Percentiles rank a stretch among this genome's conserved stretches.
Conservation (phyloP, 2,329 filamentous ascomycete genomes). For the Ophiostoma piceae region DNA sequence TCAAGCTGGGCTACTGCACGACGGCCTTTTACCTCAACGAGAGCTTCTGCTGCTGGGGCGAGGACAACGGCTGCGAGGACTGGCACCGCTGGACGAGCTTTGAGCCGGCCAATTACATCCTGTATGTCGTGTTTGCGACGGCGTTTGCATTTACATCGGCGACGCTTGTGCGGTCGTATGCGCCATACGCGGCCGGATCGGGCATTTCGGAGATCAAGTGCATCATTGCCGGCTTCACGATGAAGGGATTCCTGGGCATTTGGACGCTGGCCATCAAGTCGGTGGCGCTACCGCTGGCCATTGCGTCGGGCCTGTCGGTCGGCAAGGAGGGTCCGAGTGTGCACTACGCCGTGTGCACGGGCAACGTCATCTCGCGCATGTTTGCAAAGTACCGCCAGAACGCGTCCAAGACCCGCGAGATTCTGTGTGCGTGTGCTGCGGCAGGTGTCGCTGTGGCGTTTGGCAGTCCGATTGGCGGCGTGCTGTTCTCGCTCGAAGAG, state of each 20-base stretch:
- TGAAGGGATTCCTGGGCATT: conserved; percentile 93
- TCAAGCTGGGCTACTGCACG: conserved; percentile 92
- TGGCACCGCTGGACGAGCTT: conserved; percentile 88
- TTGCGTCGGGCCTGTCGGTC: conserved; percentile 88
- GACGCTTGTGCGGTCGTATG: conserved; percentile 80
- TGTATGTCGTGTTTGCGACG: conserved; percentile 83
- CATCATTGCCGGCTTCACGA: conserved; percentile 97
- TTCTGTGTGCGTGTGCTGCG: conserved; percentile 88
- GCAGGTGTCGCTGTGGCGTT: conserved; percentile 96
- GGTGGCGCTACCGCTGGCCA: conserved; percentile 80
- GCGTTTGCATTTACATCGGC: conserved; percentile 79
- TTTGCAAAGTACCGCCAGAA: conserved; percentile 90
- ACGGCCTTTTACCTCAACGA: conserved; percentile 97
- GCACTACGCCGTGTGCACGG: conserved; percentile 97
- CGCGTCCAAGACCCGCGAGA: conserved; percentile 90
- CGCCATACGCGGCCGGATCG: conserved; percentile 91
- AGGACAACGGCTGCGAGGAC: conserved; percentile 79
- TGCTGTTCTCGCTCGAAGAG: conserved; percentile 94
- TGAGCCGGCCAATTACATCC: conserved; percentile 70
- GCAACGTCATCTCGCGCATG: conserved; percentile 88
- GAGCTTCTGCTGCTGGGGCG: conserved; percentile 96
- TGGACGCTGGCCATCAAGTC: conserved; percentile 95
- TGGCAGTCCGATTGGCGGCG: conserved; percentile 92
- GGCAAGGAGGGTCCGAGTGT: conserved; percentile 97
- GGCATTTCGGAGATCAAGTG: conserved; percentile 99